Conservation (phyloP, 371 early-diverging fungal species). For the Apophysomyces trapeziformis region DNA sequence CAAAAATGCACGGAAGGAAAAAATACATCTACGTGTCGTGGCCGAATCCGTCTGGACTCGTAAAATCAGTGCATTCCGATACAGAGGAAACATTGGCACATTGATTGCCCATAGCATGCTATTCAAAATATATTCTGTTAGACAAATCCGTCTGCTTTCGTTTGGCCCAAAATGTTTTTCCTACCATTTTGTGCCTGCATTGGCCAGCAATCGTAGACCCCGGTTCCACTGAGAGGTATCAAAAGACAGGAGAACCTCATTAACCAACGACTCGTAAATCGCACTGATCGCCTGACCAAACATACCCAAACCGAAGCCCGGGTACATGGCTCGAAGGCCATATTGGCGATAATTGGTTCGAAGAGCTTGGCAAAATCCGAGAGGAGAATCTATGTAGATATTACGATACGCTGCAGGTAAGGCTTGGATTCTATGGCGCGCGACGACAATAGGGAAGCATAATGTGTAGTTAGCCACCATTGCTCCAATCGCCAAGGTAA, state of each 20-base stretch:
- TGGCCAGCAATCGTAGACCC: background rate
- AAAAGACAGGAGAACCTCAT: slow-evolving; percentile 33
- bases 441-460: slow-evolving; percentile 63
- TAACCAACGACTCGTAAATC: slow-evolving; percentile 54
- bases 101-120: slow-evolving; percentile 42
- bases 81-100: slow-evolving; percentile 58
- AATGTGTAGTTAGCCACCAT: slow-evolving; percentile 62
- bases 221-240: background rate
- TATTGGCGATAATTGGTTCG: slow-evolving; percentile 34
- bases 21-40: slow-evolving; percentile 31
- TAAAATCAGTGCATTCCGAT: slow-evolving; percentile 57
- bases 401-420: slow-evolving; percentile 22
- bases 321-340: slow-evolving; percentile 56
- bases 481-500: slow-evolving; percentile 55
- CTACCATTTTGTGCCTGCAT: slow-evolving; percentile 16
- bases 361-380: slow-evolving; percentile 23
- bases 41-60: slow-evolving; percentile 53
- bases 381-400: background rate
- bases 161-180: background rate
- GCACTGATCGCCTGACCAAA: slow-evolving; percentile 59
- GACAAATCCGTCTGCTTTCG: too few relatives aligned
- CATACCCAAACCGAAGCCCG: slow-evolving; percentile 62
- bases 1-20: slow-evolving; percentile 40
- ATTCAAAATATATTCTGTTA: slow-evolving; percentile 12
- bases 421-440: slow-evolving; percentile 53